These are phyloP conservation scores for Xylariaceae sp. DNA, from an alignment of 2,329 filamentous ascomycete species.

Conservation along the genomic window DNA sequence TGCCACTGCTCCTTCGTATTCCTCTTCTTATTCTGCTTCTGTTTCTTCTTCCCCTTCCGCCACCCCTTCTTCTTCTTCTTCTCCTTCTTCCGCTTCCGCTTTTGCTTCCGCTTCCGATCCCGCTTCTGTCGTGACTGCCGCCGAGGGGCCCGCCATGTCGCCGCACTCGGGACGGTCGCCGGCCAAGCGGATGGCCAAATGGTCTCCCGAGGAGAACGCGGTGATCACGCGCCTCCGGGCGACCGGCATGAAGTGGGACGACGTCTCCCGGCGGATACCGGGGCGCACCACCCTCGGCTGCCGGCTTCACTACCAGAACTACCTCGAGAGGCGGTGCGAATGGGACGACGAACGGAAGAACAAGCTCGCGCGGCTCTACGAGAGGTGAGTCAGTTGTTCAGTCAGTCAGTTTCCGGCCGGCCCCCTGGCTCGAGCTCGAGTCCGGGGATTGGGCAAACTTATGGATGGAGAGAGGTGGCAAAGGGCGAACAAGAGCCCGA, in stretches of 20 bases:
- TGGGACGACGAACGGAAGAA: constrained; percentile 99
- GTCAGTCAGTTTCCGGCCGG: no score
- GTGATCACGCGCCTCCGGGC: constrained; percentile 87
- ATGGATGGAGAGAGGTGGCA: no score
- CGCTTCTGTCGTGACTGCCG: no score
- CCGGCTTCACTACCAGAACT: constrained; percentile 93
- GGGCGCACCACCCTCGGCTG: constrained; percentile 92
- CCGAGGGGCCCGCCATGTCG: constrained; percentile 44
- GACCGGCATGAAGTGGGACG: constrained; percentile 96
- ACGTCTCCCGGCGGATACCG: constrained; percentile 85
- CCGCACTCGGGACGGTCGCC: constrained; percentile 56
- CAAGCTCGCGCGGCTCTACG: constrained; percentile 88
- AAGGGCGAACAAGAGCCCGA: background rate
- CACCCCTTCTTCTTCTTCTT: no score
- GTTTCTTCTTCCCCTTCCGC: no score
- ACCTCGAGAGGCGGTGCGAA: constrained; percentile 83
- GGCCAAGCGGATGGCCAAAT: constrained; percentile 93
- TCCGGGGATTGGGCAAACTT: no score
- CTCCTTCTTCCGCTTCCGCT: no score
- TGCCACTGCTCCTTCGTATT: no score
- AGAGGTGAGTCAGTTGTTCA: constrained; percentile 67
- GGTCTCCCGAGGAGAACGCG: constrained; percentile 90
- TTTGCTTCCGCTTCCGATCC: no score
- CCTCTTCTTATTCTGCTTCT: no score
- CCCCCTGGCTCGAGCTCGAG: no score